Percentiles rank a stretch among this genome's conserved stretches.
Conservation (phyloP, 768 basidiomycete species). For the Leccinellum luteum region DNA sequence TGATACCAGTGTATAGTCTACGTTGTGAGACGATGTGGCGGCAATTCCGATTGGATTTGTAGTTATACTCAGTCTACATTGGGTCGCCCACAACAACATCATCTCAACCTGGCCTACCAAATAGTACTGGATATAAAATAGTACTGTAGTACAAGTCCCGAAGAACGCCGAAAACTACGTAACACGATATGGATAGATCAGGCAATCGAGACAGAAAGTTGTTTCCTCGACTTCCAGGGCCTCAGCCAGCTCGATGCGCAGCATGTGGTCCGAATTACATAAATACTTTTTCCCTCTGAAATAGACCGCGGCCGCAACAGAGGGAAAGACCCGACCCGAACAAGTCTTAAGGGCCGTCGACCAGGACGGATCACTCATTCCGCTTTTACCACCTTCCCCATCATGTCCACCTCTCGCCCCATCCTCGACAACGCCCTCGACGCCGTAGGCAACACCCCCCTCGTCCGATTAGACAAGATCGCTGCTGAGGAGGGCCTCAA, state of each 20-base stretch:
- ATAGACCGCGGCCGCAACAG: neutral
- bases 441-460: constrained; percentile 88
- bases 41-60: too few species aligned
- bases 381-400: neutral
- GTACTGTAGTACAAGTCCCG: too few species aligned
- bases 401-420: constrained; percentile 34
- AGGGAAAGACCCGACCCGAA: constrained; percentile 11
- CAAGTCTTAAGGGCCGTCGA: neutral
- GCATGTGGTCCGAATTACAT: neutral
- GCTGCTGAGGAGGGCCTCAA: constrained; percentile 70
- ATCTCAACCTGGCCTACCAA: too few species aligned
- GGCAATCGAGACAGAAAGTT: too few species aligned
- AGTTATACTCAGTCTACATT: too few species aligned
- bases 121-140: too few species aligned
- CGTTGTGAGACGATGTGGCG: too few species aligned
- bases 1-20: too few species aligned
- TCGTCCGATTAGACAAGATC: constrained; percentile 82
- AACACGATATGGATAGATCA: neutral
- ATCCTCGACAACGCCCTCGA: constrained; percentile 79
- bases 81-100: too few species aligned
- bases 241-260: neutral
- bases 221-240: neutral
- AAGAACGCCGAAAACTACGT: too few species aligned
- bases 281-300: neutral
- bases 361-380: neutral